Conservation (phyloP, 805 yeast species). For the Saccharomyces eubayanus region DNA sequence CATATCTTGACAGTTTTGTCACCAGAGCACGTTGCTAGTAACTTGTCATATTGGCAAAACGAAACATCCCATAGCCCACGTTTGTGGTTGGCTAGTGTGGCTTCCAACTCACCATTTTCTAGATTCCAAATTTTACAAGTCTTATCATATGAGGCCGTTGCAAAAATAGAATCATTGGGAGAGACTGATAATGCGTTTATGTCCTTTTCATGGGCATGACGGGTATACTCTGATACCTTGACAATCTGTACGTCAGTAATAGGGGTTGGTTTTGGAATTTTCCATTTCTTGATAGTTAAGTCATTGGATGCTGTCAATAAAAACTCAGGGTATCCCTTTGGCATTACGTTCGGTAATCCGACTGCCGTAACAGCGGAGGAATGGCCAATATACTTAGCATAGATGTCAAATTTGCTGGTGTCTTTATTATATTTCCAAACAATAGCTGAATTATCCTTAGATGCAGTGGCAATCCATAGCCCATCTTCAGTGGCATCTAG, state of each 20-base stretch:
- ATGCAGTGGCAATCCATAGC: constrained; percentile 81
- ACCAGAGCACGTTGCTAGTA: constrained; percentile 78
- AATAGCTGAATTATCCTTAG: constrained; percentile 79
- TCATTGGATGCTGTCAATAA: constrained; percentile 79
- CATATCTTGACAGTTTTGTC: constrained; percentile 86
- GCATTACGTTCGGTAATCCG: constrained; percentile 53
- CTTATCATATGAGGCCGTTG: constrained; percentile 92
- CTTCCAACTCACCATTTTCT: constrained; percentile 78
- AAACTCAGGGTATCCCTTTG: constrained; percentile 47
- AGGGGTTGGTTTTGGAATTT: constrained; percentile 44
- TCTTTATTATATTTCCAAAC: constrained; percentile 64
- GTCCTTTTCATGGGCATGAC: constrained; percentile 95
- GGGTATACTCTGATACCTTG: constrained; percentile 70
- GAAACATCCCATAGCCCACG: constrained; percentile 91
- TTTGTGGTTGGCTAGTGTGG: constrained; percentile 80
- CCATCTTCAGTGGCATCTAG: constrained; percentile 77
- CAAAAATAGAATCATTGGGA: constrained; percentile 83
- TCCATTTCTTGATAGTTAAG: constrained; percentile 81
- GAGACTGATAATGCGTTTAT: constrained; percentile 83
- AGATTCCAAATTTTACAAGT: constrained; percentile 84
- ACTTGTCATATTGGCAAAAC: constrained; percentile 72
- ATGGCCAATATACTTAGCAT: constrained; percentile 75
- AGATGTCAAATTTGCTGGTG: constrained; percentile 32
- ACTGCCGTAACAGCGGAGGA: constrained; percentile 80
- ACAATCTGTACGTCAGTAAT: constrained; percentile 29